These are phyloP conservation scores for Cucurbita pepo DNA, from an alignment of 306 rosid genomes.

Conservation along the genomic window DNA sequence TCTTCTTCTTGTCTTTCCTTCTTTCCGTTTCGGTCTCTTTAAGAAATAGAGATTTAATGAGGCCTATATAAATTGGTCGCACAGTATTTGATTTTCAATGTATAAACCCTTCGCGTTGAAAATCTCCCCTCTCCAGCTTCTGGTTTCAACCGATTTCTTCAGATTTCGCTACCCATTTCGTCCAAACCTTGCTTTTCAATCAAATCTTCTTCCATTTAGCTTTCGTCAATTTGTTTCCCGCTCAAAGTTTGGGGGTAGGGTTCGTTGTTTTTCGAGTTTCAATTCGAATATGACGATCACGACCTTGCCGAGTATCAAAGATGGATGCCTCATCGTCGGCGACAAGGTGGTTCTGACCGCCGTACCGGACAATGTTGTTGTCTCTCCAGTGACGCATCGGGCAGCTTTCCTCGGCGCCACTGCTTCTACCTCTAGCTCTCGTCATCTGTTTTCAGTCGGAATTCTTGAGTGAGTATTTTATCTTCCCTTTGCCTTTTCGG, in stretches of 20 bases:
- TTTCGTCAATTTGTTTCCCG: neutral
- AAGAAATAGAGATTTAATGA: neutral
- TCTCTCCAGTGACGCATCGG: constrained; percentile 18
- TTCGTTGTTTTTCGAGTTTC: neutral
- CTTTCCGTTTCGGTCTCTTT: neutral
- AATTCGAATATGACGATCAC: constrained; percentile 32
- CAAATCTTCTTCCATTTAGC: neutral
- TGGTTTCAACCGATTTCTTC: neutral
- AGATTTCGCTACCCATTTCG: neutral
- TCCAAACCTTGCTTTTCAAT: neutral
- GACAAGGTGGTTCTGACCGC: constrained; percentile 22
- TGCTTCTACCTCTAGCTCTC: constrained; percentile 19
- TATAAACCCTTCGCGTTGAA: neutral
- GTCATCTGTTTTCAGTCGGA: constrained; percentile 48
- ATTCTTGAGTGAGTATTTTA: constrained; percentile 27
- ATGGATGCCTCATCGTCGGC: constrained; percentile 31
- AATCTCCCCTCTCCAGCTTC: neutral
- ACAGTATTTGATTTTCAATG: neutral
- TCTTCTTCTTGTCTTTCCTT: neutral
- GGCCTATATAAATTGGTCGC: neutral
- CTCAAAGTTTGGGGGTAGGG: neutral
- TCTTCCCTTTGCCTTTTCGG: neutral
- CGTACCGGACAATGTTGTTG: constrained; percentile 34
- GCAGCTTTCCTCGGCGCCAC: constrained; percentile 54
- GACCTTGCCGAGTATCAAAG: constrained; percentile 21